These are phyloP conservation scores for Hirschfeldia incana DNA, from an alignment of 345 rosid species.

Conservation along the genomic window DNA sequence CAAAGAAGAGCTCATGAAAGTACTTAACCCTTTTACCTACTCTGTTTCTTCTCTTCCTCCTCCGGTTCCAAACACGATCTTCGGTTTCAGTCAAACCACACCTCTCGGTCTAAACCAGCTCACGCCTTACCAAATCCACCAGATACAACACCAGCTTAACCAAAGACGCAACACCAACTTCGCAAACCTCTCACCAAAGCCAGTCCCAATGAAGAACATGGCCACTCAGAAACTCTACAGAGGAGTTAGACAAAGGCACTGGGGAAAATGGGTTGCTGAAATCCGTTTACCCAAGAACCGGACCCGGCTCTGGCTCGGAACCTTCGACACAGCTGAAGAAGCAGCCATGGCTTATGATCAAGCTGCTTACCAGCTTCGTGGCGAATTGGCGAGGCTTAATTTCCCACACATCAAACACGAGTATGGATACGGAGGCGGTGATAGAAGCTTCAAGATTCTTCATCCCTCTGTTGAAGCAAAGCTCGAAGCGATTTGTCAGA, in stretches of 20 bases:
- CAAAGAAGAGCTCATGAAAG: not conserved
- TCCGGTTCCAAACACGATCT: not conserved
- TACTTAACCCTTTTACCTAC: not conserved
- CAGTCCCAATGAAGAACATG: not conserved
- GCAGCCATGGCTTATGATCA: not conserved
- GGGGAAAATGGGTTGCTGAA: not conserved
- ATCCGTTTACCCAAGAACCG: not conserved
- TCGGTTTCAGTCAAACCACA: not conserved
- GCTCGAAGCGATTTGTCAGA: conserved; percentile 76
- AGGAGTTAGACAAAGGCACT: not conserved
- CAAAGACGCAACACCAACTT: not conserved
- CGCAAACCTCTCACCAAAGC: not conserved
- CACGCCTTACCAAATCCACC: not conserved
- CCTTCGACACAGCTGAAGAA: not conserved
- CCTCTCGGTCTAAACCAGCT: not conserved
- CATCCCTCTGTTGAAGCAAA: conserved; percentile 87
- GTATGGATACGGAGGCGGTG: conserved; percentile 41
- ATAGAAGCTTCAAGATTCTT: conserved; percentile 60
- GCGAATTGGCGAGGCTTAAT: not conserved
- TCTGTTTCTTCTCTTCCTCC: not conserved
- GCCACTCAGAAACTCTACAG: not conserved
- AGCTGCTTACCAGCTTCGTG: conserved; percentile 1
- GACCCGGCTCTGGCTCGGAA: not conserved
- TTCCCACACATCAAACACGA: not conserved
- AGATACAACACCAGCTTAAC: not conserved